Conservation (phyloP, 73 alveolate species). For the Paraurostyla sp. region DNA sequence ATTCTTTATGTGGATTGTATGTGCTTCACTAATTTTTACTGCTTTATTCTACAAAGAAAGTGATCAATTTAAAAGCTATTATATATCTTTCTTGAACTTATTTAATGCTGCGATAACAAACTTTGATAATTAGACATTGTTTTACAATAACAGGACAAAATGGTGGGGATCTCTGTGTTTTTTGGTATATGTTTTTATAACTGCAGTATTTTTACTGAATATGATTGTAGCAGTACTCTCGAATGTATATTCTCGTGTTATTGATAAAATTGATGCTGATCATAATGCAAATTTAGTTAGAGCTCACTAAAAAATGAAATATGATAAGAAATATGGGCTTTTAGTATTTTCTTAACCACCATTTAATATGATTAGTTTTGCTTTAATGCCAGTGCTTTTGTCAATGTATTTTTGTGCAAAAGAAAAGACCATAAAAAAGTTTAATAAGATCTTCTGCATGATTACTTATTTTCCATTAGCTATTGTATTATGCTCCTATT, state of each 20-base stretch:
- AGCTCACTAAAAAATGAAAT: neutral
- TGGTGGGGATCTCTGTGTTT: constrained; percentile 54
- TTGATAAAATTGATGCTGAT: constrained; percentile 59
- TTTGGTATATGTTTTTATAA: neutral
- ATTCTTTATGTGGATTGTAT: constrained; percentile 19
- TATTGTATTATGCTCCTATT: neutral
- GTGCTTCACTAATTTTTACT: constrained; percentile 37
- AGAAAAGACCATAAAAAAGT: neutral
- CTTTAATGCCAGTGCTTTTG: constrained; percentile 46
- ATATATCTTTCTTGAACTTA: neutral
- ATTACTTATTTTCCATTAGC: neutral
- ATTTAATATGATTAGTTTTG: constrained; percentile 32
- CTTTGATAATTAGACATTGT: constrained; percentile 9
- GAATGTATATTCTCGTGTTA: constrained; percentile 49
- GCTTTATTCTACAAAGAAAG: constrained; percentile 38
- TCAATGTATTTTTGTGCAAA: neutral
- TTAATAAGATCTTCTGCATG: neutral
- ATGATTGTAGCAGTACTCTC: constrained; percentile 66
- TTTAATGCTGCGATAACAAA: constrained; percentile 50
- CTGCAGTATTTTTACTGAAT: constrained; percentile 61
- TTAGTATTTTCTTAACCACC: constrained; percentile 70
- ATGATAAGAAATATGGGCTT: constrained; percentile 57
- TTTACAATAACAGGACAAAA: neutral
- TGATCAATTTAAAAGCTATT: neutral
- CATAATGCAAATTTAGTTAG: constrained; percentile 57